Evolutionary conservation across 1,284 basidiomycete genomes (phyloP).

Genomic region (Agroathelia rolfsii): DNA sequence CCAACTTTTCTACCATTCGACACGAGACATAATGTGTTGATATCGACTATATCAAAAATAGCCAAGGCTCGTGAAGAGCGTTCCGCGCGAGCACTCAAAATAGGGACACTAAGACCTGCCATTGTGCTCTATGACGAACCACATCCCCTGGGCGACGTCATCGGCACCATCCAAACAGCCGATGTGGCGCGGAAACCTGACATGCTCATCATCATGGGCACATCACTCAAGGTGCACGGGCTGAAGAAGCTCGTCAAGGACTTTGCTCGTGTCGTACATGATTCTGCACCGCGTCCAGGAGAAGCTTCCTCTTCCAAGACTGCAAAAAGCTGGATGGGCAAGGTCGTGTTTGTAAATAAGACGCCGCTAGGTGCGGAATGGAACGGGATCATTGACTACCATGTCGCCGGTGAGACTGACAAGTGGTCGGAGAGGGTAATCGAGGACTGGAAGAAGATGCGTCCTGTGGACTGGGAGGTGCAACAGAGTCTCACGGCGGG

Average conservation of each 20-base stretch:
- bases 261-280: slow-evolving; percentile 78
- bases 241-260: slow-evolving; percentile 90
- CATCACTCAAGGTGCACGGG: slow-evolving; percentile 91
- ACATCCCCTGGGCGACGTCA: slow-evolving; percentile 81
- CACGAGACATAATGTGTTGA: no score
- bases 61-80: slow-evolving; percentile 72
- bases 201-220: slow-evolving; percentile 91
- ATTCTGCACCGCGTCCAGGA: slow-evolving; percentile 30
- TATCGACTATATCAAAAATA: slow-evolving; percentile 21
- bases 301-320: slow-evolving; percentile 27
- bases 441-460: slow-evolving; percentile 76
- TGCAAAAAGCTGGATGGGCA: slow-evolving; percentile 43
- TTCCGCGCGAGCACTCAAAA: slow-evolving; percentile 65
- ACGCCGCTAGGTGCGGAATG: slow-evolving; percentile 77
- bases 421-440: slow-evolving; percentile 66
- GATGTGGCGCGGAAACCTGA: slow-evolving; percentile 78
- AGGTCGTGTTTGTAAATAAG: slow-evolving; percentile 83
- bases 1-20: slow-evolving; percentile 6
- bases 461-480: slow-evolving; percentile 78
- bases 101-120: slow-evolving; percentile 76
- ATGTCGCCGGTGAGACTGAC: slow-evolving; percentile 75
- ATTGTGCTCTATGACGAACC: slow-evolving; percentile 88
- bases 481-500: slow-evolving; percentile 61
- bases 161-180: slow-evolving; percentile 63
- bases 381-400: slow-evolving; percentile 79